These are phyloP conservation scores for Tylopilus cervinicoccineus DNA, from an alignment of 768 basidiomycete species.

Conservation along the genomic window DNA sequence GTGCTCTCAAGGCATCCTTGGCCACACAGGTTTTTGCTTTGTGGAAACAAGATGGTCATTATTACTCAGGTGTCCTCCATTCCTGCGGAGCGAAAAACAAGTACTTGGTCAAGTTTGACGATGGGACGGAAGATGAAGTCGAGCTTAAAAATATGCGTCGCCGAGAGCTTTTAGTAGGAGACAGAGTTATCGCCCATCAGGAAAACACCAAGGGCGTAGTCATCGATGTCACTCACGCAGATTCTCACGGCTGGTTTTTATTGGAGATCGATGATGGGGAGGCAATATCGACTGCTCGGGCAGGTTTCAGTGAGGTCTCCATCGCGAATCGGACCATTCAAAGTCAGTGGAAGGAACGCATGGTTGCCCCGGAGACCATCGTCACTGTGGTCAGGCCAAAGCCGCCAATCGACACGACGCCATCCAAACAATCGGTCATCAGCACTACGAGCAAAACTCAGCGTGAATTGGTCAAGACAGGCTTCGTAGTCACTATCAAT, in stretches of 20 bases:
- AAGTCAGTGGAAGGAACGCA: slow-evolving; percentile 52
- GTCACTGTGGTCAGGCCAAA: slow-evolving; percentile 39
- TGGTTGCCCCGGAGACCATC: slow-evolving; percentile 40
- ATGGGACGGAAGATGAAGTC: slow-evolving; percentile 46
- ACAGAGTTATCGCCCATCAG: slow-evolving; percentile 46
- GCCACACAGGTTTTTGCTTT: slow-evolving; percentile 67
- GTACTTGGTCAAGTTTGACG: slow-evolving; percentile 66
- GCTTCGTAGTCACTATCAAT: slow-evolving; percentile 55
- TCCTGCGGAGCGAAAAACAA: slow-evolving; percentile 26
- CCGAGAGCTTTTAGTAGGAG: slow-evolving; percentile 48
- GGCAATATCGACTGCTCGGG: slow-evolving; percentile 20
- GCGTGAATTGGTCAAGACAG: slow-evolving; percentile 45
- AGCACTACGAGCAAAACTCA: slow-evolving; percentile 35
- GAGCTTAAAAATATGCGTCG: slow-evolving; percentile 51
- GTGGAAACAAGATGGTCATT: slow-evolving; percentile 59
- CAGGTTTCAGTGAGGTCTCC: slow-evolving; percentile 39
- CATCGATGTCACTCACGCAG: slow-evolving; percentile 29
- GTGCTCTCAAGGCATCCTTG: slow-evolving; percentile 10
- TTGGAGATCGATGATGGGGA: slow-evolving; percentile 40
- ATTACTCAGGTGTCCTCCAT: slow-evolving; percentile 56
- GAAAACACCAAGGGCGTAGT: slow-evolving; percentile 29
- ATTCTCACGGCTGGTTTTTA: slow-evolving; percentile 28
- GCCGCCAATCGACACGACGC: slow-evolving; percentile 38
- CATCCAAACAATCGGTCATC: slow-evolving; percentile 42
- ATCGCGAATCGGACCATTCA: slow-evolving; percentile 50